Conservation (phyloP, 192 early-diverging fungal genomes). For the Backusella morwellensis region DNA sequence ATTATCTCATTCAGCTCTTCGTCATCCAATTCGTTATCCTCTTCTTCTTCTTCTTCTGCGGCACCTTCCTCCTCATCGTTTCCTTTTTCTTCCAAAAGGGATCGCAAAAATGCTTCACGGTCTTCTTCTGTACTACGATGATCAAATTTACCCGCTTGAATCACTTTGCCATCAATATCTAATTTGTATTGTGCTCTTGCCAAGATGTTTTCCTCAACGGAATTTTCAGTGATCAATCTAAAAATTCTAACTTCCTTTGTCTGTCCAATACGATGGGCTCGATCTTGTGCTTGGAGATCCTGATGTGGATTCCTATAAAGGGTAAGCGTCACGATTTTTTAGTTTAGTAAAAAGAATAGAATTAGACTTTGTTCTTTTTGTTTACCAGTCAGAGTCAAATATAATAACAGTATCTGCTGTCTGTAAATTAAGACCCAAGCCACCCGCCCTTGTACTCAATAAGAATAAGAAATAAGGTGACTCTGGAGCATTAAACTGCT, state of each 20-base stretch:
- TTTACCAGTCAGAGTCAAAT: constrained; percentile 95
- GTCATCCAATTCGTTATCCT: constrained; percentile 70
- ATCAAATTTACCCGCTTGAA: constrained; percentile 99
- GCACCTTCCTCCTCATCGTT: constrained; percentile 60
- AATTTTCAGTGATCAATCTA: constrained; percentile 84
- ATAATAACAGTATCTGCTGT: constrained; percentile 96
- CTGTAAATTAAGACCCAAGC: constrained; percentile 92
- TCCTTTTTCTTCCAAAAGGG: constrained; percentile 67
- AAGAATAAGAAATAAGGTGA: constrained; percentile 86
- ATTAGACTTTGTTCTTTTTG: constrained; percentile 19
- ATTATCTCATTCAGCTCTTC: constrained; percentile 92
- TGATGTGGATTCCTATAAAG: constrained; percentile 83
- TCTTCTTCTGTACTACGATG: constrained; percentile 91
- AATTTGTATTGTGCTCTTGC: constrained; percentile 91
- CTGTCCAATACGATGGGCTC: constrained; percentile 98
- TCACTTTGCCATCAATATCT: constrained; percentile 96
- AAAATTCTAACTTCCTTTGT: constrained; percentile 95
- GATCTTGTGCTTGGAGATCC: constrained; percentile 98
- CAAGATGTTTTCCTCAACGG: constrained; percentile 92
- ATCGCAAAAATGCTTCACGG: constrained; percentile 83
- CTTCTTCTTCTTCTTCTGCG: constrained; percentile 64
- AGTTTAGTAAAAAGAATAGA: neutral
- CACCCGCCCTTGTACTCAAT: constrained; percentile 93
- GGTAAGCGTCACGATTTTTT: neutral
- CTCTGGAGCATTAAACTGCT: constrained; percentile 77